These are phyloP conservation scores for Cardamine chenopodiifolia DNA, from an alignment of 345 rosid genomes.

Conservation along the genomic window DNA sequence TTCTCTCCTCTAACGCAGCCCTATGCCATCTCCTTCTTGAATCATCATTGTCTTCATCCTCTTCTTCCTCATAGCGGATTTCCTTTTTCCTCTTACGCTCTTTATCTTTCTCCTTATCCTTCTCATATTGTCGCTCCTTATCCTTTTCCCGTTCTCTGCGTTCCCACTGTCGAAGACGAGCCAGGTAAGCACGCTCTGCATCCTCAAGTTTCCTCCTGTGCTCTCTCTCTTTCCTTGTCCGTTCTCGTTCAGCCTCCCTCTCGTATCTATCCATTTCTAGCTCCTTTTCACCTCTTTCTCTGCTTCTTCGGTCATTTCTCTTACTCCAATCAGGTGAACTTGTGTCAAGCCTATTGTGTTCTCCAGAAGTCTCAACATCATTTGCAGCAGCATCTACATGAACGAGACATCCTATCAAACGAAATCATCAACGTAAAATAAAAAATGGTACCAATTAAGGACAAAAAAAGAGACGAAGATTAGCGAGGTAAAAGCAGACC, in stretches of 20 bases:
- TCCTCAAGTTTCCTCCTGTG: constrained; percentile 88
- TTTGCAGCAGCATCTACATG: constrained; percentile 59
- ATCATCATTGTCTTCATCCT: constrained; percentile 82
- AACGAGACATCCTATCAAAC: constrained; percentile 15
- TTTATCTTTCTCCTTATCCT: constrained; percentile 88
- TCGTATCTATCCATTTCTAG: constrained; percentile 85
- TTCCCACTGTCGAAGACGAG: constrained; percentile 93
- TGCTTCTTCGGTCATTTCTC: constrained; percentile 78
- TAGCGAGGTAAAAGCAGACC: constrained; percentile 50
- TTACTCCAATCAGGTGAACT: constrained; percentile 79
- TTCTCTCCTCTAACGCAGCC: constrained; percentile 71
- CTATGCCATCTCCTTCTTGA: constrained; percentile 85
- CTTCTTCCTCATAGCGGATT: constrained; percentile 73
- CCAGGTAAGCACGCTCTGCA: constrained; percentile 87
- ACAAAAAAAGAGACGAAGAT: not conserved
- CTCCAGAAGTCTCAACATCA: constrained; percentile 72
- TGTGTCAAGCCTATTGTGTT: constrained; percentile 71
- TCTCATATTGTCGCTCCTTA: constrained; percentile 89
- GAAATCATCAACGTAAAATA: not conserved
- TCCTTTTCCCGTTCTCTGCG: constrained; percentile 91
- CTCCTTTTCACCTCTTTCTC: constrained; percentile 86
- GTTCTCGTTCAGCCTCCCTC: constrained; percentile 90
- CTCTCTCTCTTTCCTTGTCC: constrained; percentile 89
- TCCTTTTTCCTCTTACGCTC: constrained; percentile 89
- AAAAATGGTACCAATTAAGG: not conserved